These are phyloP conservation scores for Plantago coronopus DNA, from an alignment of 305 asterid species.

Conservation along the genomic window DNA sequence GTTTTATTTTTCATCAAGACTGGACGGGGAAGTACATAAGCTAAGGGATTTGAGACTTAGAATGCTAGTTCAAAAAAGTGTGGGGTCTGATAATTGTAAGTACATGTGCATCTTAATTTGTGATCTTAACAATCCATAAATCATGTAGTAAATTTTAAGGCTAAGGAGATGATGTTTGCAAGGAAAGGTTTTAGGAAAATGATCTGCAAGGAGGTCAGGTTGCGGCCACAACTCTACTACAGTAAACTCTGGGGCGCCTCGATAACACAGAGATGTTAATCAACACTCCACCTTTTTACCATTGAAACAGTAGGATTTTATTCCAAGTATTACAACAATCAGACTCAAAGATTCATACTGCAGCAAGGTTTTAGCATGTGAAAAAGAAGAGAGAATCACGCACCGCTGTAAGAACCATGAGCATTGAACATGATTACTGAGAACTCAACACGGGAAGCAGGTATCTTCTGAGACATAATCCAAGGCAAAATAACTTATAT, in stretches of 20 bases:
- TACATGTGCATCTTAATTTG: neutral
- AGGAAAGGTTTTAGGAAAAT: neutral
- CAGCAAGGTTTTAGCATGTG: neutral
- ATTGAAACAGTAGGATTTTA: no score
- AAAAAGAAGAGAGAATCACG: conserved; percentile 27
- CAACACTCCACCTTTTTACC: neutral
- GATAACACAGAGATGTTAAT: conserved; percentile 3
- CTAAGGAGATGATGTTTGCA: neutral
- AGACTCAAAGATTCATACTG: neutral
- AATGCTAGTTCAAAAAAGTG: neutral
- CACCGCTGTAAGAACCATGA: conserved; percentile 76
- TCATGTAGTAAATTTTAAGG: neutral
- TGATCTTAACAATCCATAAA: neutral
- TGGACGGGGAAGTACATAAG: conserved; percentile 2
- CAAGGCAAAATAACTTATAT: conserved; percentile 6
- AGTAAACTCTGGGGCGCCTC: no score
- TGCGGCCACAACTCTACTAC: neutral
- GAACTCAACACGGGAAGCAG: conserved; percentile 44
- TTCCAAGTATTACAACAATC: neutral
- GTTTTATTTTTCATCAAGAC: neutral
- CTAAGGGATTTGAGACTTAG: neutral
- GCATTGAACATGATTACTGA: conserved; percentile 69
- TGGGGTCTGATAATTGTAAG: neutral
- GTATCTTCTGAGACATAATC: conserved; percentile 48
- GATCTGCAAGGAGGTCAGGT: neutral